Percentiles rank a stretch among this genome's conserved stretches.
Evolutionary conservation across 2,329 filamentous ascomycete genomes (phyloP).

Genomic region (Penicillium sp.): DNA sequence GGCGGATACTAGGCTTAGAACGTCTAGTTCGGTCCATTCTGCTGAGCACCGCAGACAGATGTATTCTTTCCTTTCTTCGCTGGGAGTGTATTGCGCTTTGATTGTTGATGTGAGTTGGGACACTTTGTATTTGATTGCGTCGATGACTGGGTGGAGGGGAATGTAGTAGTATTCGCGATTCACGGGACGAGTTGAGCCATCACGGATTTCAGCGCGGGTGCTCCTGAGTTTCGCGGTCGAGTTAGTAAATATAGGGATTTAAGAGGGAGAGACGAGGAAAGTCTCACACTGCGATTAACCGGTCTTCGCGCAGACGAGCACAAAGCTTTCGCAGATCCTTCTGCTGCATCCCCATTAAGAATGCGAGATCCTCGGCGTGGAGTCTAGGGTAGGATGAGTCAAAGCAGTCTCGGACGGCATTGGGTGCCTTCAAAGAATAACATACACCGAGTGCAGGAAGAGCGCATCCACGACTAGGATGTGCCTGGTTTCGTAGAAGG

Average conservation of each 20-base stretch:
- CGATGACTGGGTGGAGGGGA: slow-evolving; percentile 90
- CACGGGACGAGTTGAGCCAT: slow-evolving; percentile 79
- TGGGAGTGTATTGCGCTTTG: slow-evolving; percentile 78
- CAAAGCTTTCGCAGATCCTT: slow-evolving; percentile 92
- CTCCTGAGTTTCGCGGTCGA: slow-evolving; percentile 53
- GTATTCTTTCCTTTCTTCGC: slow-evolving; percentile 88
- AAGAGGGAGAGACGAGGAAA: slow-evolving; percentile 6
- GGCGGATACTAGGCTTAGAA: slow-evolving; percentile 71
- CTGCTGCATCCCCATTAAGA: slow-evolving; percentile 83
- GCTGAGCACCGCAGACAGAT: slow-evolving; percentile 79
- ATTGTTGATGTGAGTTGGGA: slow-evolving; percentile 87
- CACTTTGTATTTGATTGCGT: slow-evolving; percentile 93
- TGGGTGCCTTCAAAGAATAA: slow-evolving; percentile 24
- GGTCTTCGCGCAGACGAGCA: slow-evolving; percentile 81
- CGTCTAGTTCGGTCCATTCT: slow-evolving; percentile 89
- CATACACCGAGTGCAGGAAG: slow-evolving; percentile 71
- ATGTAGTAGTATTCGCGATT: slow-evolving; percentile 97
- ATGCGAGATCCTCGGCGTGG: slow-evolving; percentile 84
- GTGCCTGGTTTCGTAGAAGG: slow-evolving; percentile 85
- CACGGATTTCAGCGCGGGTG: slow-evolving; percentile 75
- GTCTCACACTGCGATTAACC: slow-evolving; percentile 77
- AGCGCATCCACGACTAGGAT: slow-evolving; percentile 82
- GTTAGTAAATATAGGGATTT: slow-evolving; percentile 17
- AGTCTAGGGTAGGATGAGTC: slow-evolving; percentile 55
- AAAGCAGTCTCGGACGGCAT: background rate